Conservation (phyloP, 2,329 filamentous ascomycete species). For the Zopfia rhizophila region DNA sequence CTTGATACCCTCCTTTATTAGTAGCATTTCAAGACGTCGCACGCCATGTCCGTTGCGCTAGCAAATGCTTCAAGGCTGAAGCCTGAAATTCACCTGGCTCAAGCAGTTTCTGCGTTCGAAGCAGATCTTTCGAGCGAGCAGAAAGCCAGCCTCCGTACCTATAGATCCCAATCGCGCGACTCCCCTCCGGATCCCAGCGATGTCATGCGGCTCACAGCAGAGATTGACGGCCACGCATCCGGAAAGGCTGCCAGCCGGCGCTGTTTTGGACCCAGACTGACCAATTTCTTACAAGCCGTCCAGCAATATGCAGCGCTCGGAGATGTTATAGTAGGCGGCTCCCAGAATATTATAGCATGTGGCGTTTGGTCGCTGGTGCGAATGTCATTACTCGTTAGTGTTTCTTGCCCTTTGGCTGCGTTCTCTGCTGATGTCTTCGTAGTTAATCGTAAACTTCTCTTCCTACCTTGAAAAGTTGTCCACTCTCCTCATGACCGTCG, state of each 20-base stretch:
- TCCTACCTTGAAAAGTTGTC: slow-evolving; percentile 55
- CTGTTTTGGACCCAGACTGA: slow-evolving; percentile 55
- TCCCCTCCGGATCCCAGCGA: slow-evolving; percentile 45
- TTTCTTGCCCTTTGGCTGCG: no score
- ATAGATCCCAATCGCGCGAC: slow-evolving; percentile 22
- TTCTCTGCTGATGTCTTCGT: slow-evolving; percentile 19
- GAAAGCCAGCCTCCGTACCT: slow-evolving; percentile 41
- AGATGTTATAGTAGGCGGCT: slow-evolving; percentile 54
- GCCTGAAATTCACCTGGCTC: slow-evolving; percentile 53
- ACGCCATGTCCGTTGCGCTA: slow-evolving; percentile 19
- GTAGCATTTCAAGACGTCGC: no score
- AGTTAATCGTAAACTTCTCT: slow-evolving; percentile 45
- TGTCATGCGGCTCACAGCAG: slow-evolving; percentile 55
- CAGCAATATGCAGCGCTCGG: slow-evolving; percentile 60
- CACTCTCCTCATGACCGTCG: slow-evolving; percentile 53
- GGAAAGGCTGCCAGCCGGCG: slow-evolving; percentile 29
- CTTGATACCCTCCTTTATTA: no score
- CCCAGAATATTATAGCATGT: slow-evolving; percentile 58
- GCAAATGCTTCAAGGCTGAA: slow-evolving; percentile 36
- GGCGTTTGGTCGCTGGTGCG: slow-evolving; percentile 59
- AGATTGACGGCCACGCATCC: slow-evolving; percentile 42
- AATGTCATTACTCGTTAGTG: slow-evolving; percentile 54
- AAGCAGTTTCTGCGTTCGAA: slow-evolving; percentile 56
- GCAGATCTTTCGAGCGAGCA: slow-evolving; percentile 49
- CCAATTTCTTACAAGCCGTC: slow-evolving; percentile 52